Evolutionary conservation across 257 asterid genomes (phyloP), one percentile per base, ranked within the genome.

Genomic region (Solanum sparsipilum): DNA sequence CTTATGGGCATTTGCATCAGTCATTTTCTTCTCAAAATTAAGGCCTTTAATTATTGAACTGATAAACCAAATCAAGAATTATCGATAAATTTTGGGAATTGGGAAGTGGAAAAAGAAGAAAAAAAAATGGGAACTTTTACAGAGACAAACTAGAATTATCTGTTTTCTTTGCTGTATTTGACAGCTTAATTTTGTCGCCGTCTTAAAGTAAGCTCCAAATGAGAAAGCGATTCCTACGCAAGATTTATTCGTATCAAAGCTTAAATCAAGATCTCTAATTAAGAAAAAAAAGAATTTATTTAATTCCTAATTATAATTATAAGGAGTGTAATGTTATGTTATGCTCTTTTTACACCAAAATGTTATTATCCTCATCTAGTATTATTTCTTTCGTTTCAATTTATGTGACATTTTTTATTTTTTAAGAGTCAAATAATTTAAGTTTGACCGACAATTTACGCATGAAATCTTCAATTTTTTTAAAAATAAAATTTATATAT

Each of bases 11-110:
- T 83, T 84, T 86, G 86, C 88, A 85, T 91, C 90, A 10, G 93
- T 2, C 97, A 94, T 94, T 8, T 82, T 88, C 21, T 86, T n/a
- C 67, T 58, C 34, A 34, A 75, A 23, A 78, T 56, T 16, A 36
- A 48, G 9, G 56, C 34, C 58, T 34, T 38, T n/a, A 81, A 16
- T 25, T 13, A 25, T n/a, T 8, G 27, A 9, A 8, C 9, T 13
- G 21, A 68, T 27, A 27, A 27, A 27, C 38, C 38, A 70, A 68
- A 29, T 27, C 13, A 13, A 39, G 63, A n/a, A 13, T 78, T 78
- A 11, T 41, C 10, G 23, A 39, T 12, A 78, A 13, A 13, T 78
- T 6, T 13, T 36, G 83, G 12, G 65, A 15, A 78, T 41, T 13
- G 34, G 34, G 38, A 78, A 41, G 36, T 76, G 16, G 38, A 79